Conservation (phyloP, 768 basidiomycete genomes). For the Kwoniella shandongensis region DNA sequence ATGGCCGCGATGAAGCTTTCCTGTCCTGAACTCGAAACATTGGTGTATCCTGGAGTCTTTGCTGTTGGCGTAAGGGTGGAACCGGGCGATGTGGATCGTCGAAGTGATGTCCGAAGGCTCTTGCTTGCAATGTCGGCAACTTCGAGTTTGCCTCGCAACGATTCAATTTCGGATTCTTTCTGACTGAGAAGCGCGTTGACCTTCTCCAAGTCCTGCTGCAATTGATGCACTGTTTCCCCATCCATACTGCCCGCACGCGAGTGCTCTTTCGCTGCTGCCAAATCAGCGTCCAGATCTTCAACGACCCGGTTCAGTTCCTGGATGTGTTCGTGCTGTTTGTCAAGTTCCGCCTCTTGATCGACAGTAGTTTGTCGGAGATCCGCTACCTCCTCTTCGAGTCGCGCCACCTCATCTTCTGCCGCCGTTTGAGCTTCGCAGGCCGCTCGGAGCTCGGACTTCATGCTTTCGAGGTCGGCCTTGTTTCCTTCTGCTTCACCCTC, state of each 20-base stretch:
- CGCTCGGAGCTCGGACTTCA: slow-evolving; percentile 14
- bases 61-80: neutral
- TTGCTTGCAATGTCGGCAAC: slow-evolving; percentile 18
- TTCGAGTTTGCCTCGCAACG: slow-evolving; percentile 25
- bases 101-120: slow-evolving; percentile 17
- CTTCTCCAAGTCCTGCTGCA: slow-evolving; percentile 22
- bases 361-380: slow-evolving; percentile 4
- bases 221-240: slow-evolving; percentile 17
- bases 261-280: slow-evolving; percentile 4
- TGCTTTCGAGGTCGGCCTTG: neutral
- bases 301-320: slow-evolving; percentile 20
- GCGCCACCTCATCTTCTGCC: slow-evolving; percentile 10
- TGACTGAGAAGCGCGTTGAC: slow-evolving; percentile 18
- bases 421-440: slow-evolving; percentile 9
- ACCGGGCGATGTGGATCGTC: slow-evolving; percentile 11
- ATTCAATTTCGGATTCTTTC: slow-evolving; percentile 38
- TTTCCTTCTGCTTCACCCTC: neutral
- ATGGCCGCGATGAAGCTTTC: slow-evolving; percentile 34
- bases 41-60: neutral
- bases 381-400: slow-evolving; percentile 9
- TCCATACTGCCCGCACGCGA: neutral
- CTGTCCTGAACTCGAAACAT: slow-evolving; percentile 1
- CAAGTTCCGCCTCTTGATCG: slow-evolving; percentile 24
- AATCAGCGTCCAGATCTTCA: slow-evolving; percentile 18
- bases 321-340: slow-evolving; percentile 24